Conservation (phyloP, 192 early-diverging fungal genomes). For the Coemansia sp. region DNA sequence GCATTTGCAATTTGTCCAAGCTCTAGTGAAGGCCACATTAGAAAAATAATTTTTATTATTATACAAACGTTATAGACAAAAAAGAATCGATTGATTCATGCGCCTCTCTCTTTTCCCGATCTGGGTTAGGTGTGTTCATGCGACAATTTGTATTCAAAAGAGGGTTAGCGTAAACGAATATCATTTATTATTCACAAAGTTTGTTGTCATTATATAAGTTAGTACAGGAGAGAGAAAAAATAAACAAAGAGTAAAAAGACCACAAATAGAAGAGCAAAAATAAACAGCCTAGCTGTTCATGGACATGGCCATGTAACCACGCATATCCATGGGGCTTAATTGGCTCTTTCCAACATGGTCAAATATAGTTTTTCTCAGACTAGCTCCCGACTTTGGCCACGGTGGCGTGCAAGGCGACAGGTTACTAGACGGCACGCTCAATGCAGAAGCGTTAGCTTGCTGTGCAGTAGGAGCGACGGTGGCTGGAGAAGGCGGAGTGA, state of each 20-base stretch:
- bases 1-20: background rate
- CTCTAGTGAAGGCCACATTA: background rate
- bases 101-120: background rate
- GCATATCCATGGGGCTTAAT: slow-evolving; percentile 51
- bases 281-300: slow-evolving; percentile 34
- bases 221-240: slow-evolving; percentile 5
- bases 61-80: background rate
- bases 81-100: background rate
- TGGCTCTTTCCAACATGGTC: slow-evolving; percentile 50
- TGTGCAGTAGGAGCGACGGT: slow-evolving; percentile 8
- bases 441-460: background rate
- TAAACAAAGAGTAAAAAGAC: background rate
- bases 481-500: slow-evolving; percentile 45
- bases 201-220: slow-evolving; percentile 9
- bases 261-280: background rate
- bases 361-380: slow-evolving; percentile 49
- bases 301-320: slow-evolving; percentile 49
- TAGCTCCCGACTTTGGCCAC: slow-evolving; percentile 47
- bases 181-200: slow-evolving; percentile 7
- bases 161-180: background rate
- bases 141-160: background rate
- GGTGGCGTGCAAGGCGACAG: slow-evolving; percentile 47
- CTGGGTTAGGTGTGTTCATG: background rate
- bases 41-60: background rate
- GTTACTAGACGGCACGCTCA: background rate